These are phyloP conservation scores for Fusarium sp. DNA, from an alignment of 2,329 filamentous ascomycete species.

Conservation along the genomic window DNA sequence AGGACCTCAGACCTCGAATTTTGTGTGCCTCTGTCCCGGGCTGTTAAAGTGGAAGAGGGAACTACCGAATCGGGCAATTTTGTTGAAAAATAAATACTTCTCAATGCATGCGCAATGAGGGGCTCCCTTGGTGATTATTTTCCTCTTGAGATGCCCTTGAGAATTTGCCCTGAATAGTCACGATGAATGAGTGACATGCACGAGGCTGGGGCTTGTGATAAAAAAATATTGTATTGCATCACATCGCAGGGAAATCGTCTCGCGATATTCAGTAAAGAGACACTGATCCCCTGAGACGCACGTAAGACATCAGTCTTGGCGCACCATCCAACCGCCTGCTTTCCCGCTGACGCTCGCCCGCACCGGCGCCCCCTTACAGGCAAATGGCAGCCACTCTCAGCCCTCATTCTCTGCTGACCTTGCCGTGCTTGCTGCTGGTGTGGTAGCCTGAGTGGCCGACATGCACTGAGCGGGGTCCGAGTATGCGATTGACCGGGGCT, in stretches of 20 bases:
- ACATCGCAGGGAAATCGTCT: conserved; percentile 3
- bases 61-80: not conserved
- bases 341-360: conserved; percentile 19
- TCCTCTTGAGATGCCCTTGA: not conserved
- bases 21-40: not conserved
- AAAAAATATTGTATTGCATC: conserved; percentile 14
- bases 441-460: not conserved
- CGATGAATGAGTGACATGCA: not conserved
- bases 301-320: conserved; percentile 19
- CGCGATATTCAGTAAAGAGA: conserved; percentile 32
- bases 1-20: not conserved
- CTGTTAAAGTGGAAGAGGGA: not conserved
- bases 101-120: not conserved
- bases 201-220: conserved; percentile 20
- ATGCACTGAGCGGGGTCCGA: conserved; percentile 29
- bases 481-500: conserved; percentile 41
- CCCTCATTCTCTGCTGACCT: conserved; percentile 20
- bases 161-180: not conserved
- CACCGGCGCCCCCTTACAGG: conserved; percentile 38
- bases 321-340: conserved; percentile 14
- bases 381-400: conserved; percentile 24
- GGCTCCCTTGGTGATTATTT: not conserved
- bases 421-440: not conserved
- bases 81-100: not conserved
- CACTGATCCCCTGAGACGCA: conserved; percentile 14